Evolutionary conservation across 495 filamentous ascomycete genomes (phyloP), one percentile per base, ranked within the genome.

Genomic region (Arthonia radiata): DNA sequence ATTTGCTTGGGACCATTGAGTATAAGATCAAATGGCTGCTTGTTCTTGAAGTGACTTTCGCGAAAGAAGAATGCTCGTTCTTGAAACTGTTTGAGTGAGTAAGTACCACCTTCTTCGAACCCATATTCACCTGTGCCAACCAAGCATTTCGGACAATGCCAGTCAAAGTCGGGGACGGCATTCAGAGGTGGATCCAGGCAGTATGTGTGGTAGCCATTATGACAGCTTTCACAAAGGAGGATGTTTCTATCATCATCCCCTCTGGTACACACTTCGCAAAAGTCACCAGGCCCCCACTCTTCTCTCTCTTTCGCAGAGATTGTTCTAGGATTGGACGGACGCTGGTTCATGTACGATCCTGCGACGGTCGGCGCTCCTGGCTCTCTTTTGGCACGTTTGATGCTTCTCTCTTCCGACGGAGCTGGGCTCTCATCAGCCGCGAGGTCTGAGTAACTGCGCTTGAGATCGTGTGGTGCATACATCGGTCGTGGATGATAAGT

Each of bases 41-140:
- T 83, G 28, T 67, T 68, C 31, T 76, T 71, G 37, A 99, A 99
- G 41, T 94, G 90, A 15, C 59, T 63, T 34, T 91, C 75, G 43
- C 90, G 93, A 56, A 99, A 99, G 30, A 76, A 70, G 34, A 72
- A 70, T 5, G 86, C 86, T 45, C 86, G 93, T 35, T 93, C 77
- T 48, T 99, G 86, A 44, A 99, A 99, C 40, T 91, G 79, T 39
- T 70, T 73, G 27, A 99, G 58, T 0, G 86, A 99, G 49, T 99
- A 99, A 11, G 92, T 65, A 14, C 81, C 81, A 12, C 86, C 86
- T 44, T 99, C 86, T 40, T 93, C 86, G 35, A 99, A 99, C 1
- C 86, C 86, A 37, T 91, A 99, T 39, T 94, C 80, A 18, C 81
- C 81, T 18, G 89, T 91, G 23, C 86, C 86, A 21, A 99, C 89